Base-by-base conservation (phyloP, 2,329 filamentous ascomycete species). In the Alternaria atra region DNA sequence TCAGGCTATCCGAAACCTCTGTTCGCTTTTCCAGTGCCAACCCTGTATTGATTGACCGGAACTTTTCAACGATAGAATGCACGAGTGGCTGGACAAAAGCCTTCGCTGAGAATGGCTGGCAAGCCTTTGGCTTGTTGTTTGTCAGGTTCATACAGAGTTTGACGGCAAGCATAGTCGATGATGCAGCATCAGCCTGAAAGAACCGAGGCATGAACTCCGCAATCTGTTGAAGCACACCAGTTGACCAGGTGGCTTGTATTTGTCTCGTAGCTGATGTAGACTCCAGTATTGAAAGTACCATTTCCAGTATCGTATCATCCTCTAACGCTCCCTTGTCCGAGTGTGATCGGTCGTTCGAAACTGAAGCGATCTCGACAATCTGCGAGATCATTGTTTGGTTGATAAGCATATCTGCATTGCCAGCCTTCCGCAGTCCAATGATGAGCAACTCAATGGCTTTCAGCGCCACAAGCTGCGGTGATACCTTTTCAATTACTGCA, bases 91-190 rank as follows among this genome's bases (percentile, higher is more conserved):
- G 77, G 6, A 87, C 83, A 27, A 90, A 84, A 1, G 82, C 80
- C 2, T 59, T 78, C 70, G 39, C 81, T 74, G 90, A 85, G 70
- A 97, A 93, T 3, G 87, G 81, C 30, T 87, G 85, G 40, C 91
- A 93, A 12, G 92, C 88, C 13, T 83, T 82, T 0, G 86, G 80
- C 63, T 91, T 91, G 68, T 93, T 92, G 80, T 97, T 97, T 8
- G 93, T 95, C 51, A 94, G 85, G 71, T 97, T 97, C 64, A 97
- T 85, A 35, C 92, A 89, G 4, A 97, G 84, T 58, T 91, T 88
- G 47, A 94, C 81, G 29, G 87, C 80, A 17, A 88, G 77, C 75
- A 81, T 73, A 17, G 69, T 68, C 29, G 68, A 70, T 8, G 68
- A 61, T 48, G 61, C 25, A 10, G 52, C 62, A 4, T 60, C 63